Evolutionary conservation across 352 stramenopile genomes (phyloP).

Genomic region (Pythium grandisporangium): DNA sequence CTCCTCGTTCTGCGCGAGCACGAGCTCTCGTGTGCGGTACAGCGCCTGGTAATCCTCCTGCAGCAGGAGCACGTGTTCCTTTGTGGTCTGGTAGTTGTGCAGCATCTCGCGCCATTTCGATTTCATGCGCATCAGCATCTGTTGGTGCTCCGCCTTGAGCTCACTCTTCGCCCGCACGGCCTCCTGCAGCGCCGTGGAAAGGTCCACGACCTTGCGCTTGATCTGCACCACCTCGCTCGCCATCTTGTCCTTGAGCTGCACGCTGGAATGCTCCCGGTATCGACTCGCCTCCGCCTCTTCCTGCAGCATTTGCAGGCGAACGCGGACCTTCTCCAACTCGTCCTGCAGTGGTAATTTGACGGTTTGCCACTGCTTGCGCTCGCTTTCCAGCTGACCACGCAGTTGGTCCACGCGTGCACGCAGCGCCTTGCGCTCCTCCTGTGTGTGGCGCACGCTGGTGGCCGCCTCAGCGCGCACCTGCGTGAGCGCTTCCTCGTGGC

Average conservation of each 20-base stretch:
- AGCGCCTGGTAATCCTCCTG: slow-evolving; percentile 67
- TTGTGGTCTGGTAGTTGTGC: slow-evolving; percentile 23
- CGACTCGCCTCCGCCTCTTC: slow-evolving; percentile 58
- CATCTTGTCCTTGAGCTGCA: slow-evolving; percentile 68
- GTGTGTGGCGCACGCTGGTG: slow-evolving; percentile 35
- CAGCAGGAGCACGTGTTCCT: slow-evolving; percentile 53
- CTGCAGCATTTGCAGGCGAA: slow-evolving; percentile 41
- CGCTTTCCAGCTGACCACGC: slow-evolving; percentile 47
- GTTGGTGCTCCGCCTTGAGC: slow-evolving; percentile 31
- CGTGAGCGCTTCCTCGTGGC: slow-evolving; percentile 48
- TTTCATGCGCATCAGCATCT: slow-evolving; percentile 45
- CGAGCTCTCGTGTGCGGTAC: slow-evolving; percentile 26
- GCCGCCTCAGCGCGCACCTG: slow-evolving; percentile 46
- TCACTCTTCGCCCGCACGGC: slow-evolving; percentile 31
- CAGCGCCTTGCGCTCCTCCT: slow-evolving; percentile 69
- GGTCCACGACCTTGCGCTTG: slow-evolving; percentile 50
- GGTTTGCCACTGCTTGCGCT: slow-evolving; percentile 62
- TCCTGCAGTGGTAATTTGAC: slow-evolving; percentile 36
- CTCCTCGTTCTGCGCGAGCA: slow-evolving; percentile 37
- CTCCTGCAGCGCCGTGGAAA: slow-evolving; percentile 40
- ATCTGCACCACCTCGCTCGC: slow-evolving; percentile 27
- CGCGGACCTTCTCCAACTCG: slow-evolving; percentile 41
- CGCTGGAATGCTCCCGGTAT: slow-evolving; percentile 49
- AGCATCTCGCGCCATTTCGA: slow-evolving; percentile 58
- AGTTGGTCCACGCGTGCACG: slow-evolving; percentile 53